These are phyloP conservation scores for Fusarium keratoplasticum DNA, from an alignment of 2,329 filamentous ascomycete genomes.

Conservation along the genomic window DNA sequence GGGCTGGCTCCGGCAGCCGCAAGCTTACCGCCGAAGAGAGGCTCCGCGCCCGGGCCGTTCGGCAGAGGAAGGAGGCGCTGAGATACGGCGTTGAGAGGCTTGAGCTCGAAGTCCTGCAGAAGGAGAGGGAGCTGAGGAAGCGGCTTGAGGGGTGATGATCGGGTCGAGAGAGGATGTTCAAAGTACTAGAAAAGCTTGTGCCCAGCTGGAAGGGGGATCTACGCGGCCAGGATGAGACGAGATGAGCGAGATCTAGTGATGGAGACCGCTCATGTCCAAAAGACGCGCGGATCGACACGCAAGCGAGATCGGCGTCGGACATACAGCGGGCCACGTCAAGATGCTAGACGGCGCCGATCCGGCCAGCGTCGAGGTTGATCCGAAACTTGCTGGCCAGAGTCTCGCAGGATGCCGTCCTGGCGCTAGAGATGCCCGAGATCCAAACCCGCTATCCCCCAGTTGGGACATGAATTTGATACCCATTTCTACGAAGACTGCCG, in stretches of 20 bases:
- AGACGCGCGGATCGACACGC: slow-evolving; percentile 21
- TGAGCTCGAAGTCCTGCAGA: slow-evolving; percentile 86
- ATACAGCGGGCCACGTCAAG: slow-evolving; percentile 16
- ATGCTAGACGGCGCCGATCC: slow-evolving; percentile 23
- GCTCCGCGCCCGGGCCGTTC: slow-evolving; percentile 69
- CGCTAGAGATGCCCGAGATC: neutral
- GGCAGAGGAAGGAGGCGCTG: slow-evolving; percentile 85
- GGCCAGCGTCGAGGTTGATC: slow-evolving; percentile 4
- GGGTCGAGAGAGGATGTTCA: neutral
- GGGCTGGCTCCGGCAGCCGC: slow-evolving; percentile 37
- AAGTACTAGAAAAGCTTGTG: neutral
- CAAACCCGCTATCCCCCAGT: slow-evolving; percentile 9
- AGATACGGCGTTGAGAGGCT: slow-evolving; percentile 88
- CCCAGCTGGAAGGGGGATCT: neutral
- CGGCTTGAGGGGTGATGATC: slow-evolving; percentile 54
- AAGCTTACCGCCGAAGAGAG: slow-evolving; percentile 65
- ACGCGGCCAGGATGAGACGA: neutral
- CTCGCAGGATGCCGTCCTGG: neutral
- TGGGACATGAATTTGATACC: slow-evolving; percentile 28
- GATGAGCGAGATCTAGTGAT: neutral
- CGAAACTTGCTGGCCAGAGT: neutral
- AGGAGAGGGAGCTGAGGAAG: slow-evolving; percentile 69
- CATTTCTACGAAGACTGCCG: slow-evolving; percentile 25
- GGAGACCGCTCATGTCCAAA: neutral
- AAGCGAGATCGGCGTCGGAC: slow-evolving; percentile 28